Percentiles rank a stretch among this genome's conserved stretches.
Conservation (phyloP, 805 yeast genomes). For the Ascoidea rubescens region DNA sequence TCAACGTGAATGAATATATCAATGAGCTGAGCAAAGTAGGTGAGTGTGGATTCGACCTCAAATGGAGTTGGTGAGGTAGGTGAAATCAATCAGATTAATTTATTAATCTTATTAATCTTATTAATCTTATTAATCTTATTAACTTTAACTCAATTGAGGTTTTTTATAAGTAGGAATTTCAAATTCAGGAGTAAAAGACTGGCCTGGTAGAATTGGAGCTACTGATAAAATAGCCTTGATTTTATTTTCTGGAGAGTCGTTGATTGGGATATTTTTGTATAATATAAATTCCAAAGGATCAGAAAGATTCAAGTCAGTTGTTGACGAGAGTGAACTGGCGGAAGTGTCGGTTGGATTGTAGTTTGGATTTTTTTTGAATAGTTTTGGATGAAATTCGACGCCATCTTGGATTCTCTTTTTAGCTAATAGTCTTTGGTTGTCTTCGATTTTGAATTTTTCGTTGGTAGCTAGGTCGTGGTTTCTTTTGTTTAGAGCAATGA, state of each 20-base stretch:
- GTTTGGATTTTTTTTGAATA: constrained; percentile 40
- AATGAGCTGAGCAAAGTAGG: too few relatives aligned
- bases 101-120: too few relatives aligned
- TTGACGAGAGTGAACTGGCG: neutral
- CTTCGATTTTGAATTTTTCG: constrained; percentile 79
- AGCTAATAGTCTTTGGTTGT: constrained; percentile 65
- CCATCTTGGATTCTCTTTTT: constrained; percentile 67
- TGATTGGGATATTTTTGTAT: constrained; percentile 47
- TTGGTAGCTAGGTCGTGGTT: constrained; percentile 79
- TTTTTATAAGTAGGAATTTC: constrained; percentile 57
- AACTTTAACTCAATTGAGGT: constrained; percentile 2
- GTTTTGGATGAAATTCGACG: constrained; percentile 64
- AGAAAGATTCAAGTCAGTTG: neutral
- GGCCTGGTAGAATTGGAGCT: constrained; percentile 80
- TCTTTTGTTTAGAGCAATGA: constrained; percentile 64
- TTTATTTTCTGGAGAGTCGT: constrained; percentile 37
- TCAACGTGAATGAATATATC: too few relatives aligned
- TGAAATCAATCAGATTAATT: too few relatives aligned
- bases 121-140: too few relatives aligned
- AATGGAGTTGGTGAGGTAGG: too few relatives aligned
- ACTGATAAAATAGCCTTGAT: constrained; percentile 42
- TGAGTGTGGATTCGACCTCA: too few relatives aligned
- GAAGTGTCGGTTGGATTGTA: constrained; percentile 17
- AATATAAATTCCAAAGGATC: constrained; percentile 39
- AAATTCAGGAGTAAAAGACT: constrained; percentile 47